Conservation (phyloP, 2,329 filamentous ascomycete species). For the Fusarium virguliforme region DNA sequence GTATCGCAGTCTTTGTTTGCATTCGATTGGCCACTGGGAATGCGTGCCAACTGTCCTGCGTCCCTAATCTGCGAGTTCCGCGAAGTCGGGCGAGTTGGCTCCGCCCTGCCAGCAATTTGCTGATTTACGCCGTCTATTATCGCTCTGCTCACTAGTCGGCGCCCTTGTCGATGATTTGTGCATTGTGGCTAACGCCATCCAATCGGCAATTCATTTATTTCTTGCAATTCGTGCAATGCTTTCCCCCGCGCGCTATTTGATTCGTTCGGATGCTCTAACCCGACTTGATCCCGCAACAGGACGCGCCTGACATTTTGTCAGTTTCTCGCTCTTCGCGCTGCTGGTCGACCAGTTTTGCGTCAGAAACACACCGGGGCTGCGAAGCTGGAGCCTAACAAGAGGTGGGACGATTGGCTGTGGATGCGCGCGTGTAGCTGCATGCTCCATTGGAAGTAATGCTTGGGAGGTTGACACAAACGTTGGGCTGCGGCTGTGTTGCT, state of each 20-base stretch:
- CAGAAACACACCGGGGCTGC: slow-evolving; percentile 15
- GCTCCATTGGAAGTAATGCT: too few relatives aligned
- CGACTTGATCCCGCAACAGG: not conserved
- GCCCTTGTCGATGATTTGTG: not conserved
- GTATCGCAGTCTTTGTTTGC: not conserved
- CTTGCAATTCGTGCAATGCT: not conserved
- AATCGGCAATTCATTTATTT: not conserved
- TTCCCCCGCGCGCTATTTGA: not conserved
- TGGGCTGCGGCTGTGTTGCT: too few relatives aligned
- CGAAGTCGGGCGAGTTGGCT: too few relatives aligned
- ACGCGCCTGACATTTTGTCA: not conserved
- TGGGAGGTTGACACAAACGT: too few relatives aligned
- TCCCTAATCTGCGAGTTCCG: too few relatives aligned
- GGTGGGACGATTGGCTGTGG: too few relatives aligned
- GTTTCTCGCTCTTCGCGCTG: slow-evolving; percentile 5
- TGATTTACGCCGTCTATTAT: not conserved
- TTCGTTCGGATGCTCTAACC: not conserved
- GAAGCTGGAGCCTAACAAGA: not conserved
- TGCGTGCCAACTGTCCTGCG: not conserved
- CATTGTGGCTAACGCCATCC: not conserved
- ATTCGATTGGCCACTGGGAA: not conserved
- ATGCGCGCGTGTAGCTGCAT: not conserved
- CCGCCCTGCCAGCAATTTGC: too few relatives aligned
- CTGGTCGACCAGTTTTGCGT: slow-evolving; percentile 5
- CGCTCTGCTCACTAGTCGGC: too few relatives aligned